These are phyloP conservation scores for Sporothrix schenckii DNA, from an alignment of 2,329 filamentous ascomycete genomes.

Conservation along the genomic window DNA sequence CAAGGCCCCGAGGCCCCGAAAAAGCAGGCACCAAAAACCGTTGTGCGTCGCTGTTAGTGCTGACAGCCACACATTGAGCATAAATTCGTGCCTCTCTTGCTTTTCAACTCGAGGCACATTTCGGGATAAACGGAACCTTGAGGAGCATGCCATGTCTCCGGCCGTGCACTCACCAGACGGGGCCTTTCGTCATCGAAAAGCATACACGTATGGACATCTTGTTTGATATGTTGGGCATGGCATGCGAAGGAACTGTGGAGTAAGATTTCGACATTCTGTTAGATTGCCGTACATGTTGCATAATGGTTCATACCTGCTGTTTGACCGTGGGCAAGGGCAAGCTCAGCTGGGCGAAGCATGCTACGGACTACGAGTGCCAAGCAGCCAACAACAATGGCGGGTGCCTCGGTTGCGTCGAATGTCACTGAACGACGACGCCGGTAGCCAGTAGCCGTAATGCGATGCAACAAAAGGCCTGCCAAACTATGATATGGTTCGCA, in stretches of 20 bases:
- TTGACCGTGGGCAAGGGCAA: too few relatives aligned
- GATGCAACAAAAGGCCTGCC: not conserved
- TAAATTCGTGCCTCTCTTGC: too few relatives aligned
- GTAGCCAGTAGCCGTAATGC: slow-evolving; percentile 6
- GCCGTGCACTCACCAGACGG: not conserved
- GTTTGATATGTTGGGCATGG: not conserved
- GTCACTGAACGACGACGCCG: not conserved
- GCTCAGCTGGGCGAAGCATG: too few relatives aligned
- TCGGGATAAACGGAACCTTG: not conserved
- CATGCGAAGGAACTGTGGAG: too few relatives aligned
- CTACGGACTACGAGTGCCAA: not conserved
- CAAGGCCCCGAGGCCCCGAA: not conserved
- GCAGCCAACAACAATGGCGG: not conserved
- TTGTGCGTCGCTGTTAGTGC: slow-evolving; percentile 16
- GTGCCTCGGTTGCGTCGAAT: too few relatives aligned
- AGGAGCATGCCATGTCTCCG: slow-evolving; percentile 2
- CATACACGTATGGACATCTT: too few relatives aligned
- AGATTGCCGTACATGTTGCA: too few relatives aligned
- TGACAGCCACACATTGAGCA: not conserved
- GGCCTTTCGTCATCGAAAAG: not conserved
- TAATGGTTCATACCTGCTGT: too few relatives aligned
- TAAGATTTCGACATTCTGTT: too few relatives aligned
- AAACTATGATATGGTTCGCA: too few relatives aligned
- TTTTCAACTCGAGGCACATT: too few relatives aligned
- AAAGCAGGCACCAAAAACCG: not conserved